Conservation (phyloP, 139 green algal species). For the Zygnema cylindricum region DNA sequence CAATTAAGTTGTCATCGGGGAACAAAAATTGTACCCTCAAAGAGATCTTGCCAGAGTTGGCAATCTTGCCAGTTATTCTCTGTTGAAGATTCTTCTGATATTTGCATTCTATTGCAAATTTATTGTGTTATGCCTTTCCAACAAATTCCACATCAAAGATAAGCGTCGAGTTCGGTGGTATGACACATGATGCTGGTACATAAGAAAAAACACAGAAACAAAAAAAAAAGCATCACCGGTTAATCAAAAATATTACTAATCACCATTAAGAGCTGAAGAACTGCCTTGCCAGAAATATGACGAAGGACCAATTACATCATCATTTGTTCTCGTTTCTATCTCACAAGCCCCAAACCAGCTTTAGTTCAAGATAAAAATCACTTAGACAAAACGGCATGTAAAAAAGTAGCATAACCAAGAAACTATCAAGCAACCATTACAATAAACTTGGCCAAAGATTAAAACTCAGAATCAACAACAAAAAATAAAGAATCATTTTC, state of each 20-base stretch:
- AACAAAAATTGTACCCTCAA: too few species aligned
- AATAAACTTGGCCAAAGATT: background rate
- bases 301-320: too few species aligned
- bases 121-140: constrained; percentile 46
- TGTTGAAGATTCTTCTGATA: too few species aligned
- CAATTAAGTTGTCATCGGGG: too few species aligned
- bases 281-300: too few species aligned
- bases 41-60: too few species aligned
- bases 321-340: too few species aligned
- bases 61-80: too few species aligned
- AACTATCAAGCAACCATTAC: constrained; percentile 2
- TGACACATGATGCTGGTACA: constrained; percentile 53
- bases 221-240: background rate
- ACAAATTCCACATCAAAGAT: constrained; percentile 65
- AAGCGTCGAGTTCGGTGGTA: constrained; percentile 58
- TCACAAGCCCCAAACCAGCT: background rate
- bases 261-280: too few species aligned
- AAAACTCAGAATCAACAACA: background rate
- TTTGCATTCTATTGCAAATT: too few species aligned
- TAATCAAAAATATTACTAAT: background rate
- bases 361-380: background rate
- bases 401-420: background rate
- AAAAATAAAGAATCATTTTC: background rate
- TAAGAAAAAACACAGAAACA: background rate
- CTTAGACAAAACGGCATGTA: background rate